Evolutionary conservation across 164 flowering plant species (phyloP).

Genomic region (Stephania japonica): DNA sequence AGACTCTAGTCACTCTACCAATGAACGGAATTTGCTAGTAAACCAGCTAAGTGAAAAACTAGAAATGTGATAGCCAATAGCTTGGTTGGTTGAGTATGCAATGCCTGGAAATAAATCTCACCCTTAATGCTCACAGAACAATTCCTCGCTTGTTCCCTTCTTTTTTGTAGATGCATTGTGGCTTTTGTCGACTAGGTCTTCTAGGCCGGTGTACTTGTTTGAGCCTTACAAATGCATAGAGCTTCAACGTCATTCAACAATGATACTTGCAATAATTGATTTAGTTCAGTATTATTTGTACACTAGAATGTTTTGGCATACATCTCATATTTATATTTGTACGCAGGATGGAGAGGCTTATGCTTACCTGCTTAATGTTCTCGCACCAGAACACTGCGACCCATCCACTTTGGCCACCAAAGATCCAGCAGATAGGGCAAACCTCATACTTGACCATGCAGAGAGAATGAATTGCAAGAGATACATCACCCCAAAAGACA

Average conservation of each 20-base stretch:
- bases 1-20: too few species aligned
- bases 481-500: slow-evolving; percentile 70
- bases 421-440: slow-evolving; percentile 74
- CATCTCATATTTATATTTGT: slow-evolving; percentile 5
- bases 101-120: too few species aligned
- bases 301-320: neutral
- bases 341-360: slow-evolving; percentile 91
- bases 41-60: too few species aligned
- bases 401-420: slow-evolving; percentile 59
- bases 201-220: neutral
- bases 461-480: slow-evolving; percentile 85
- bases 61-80: too few species aligned
- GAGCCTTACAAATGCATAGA: neutral
- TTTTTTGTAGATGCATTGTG: neutral
- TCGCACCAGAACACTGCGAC: slow-evolving; percentile 80
- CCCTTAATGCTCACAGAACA: too few species aligned
- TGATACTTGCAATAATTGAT: neutral
- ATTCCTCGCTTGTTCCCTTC: too few species aligned
- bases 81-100: too few species aligned
- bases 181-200: neutral
- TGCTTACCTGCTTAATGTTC: slow-evolving; percentile 85
- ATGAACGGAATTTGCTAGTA: too few species aligned
- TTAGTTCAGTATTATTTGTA: neutral
- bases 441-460: slow-evolving; percentile 76
- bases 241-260: neutral